Percentiles rank a stretch among this genome's conserved stretches.
Evolutionary conservation across 2,329 filamentous ascomycete species (phyloP).

Genomic region (Tetracladium maxilliforme): DNA sequence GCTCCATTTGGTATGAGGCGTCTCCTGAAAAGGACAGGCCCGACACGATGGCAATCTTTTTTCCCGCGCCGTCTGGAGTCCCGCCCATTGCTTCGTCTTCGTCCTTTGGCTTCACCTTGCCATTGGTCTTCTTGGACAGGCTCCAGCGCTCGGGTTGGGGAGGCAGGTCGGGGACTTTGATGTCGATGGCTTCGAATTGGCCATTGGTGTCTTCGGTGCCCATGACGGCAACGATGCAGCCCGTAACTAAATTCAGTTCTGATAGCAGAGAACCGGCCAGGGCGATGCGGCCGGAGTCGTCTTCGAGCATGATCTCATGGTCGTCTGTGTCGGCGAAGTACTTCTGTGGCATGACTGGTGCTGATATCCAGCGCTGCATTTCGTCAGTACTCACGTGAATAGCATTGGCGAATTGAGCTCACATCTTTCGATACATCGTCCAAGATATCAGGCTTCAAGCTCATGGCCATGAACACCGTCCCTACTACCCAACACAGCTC

Average conservation of each 20-base stretch:
- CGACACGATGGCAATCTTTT: slow-evolving; percentile 71
- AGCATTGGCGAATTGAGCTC: slow-evolving; percentile 14
- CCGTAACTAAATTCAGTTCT: slow-evolving; percentile 67
- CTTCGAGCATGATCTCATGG: slow-evolving; percentile 74
- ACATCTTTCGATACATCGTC: slow-evolving; percentile 92
- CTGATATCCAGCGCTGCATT: slow-evolving; percentile 70
- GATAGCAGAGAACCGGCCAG: slow-evolving; percentile 59
- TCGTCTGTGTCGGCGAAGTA: slow-evolving; percentile 50
- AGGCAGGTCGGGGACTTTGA: slow-evolving; percentile 76
- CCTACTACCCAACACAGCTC: slow-evolving; percentile 91
- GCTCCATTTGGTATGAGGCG: slow-evolving; percentile 54
- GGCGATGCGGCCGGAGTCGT: slow-evolving; percentile 80
- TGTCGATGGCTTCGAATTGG: slow-evolving; percentile 82
- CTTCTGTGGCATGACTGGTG: slow-evolving; percentile 61
- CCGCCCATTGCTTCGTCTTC: slow-evolving; percentile 45
- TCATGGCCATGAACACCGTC: slow-evolving; percentile 96
- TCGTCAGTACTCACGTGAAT: slow-evolving; percentile 1
- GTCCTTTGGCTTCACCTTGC: slow-evolving; percentile 20
- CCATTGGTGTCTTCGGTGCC: slow-evolving; percentile 88
- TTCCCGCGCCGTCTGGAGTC: slow-evolving; percentile 17
- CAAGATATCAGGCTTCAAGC: slow-evolving; percentile 86
- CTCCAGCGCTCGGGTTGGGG: slow-evolving; percentile 73
- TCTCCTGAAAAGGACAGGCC: slow-evolving; percentile 72
- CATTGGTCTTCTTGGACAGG: slow-evolving; percentile 31
- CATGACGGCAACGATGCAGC: slow-evolving; percentile 86